Base-by-base conservation (phyloP, 192 early-diverging fungal genomes). In the Haplosporangium gracile region DNA sequence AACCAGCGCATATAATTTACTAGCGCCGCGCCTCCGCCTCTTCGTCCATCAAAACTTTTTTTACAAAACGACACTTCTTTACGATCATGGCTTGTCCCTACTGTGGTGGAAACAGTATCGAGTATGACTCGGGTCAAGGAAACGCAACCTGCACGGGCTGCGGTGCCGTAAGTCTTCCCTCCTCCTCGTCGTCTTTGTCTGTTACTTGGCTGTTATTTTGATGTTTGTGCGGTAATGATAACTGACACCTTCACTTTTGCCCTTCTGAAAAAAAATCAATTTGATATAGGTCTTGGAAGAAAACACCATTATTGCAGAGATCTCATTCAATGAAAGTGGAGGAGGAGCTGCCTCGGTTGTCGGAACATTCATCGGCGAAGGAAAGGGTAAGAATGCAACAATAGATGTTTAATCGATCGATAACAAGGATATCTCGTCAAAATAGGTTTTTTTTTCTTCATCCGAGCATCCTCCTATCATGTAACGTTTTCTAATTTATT, bases 221-320 rank as follows among this genome's bases (percentile, higher is more conserved):
- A 42, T 20, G 69, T 7, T 22, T 80, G 20, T 5, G 39, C 9
- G 5, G 2, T 18, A 5, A n/a, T 42, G 34, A 32, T 42, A 70
- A 40, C 69, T 10, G 69, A 40, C 34, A 8, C 10, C 11, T 42
- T 22, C 5, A n/a, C 6, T 34, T 47, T 47, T 60, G 24, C 51
- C n/a, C 77, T 9, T n/a, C 4, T 51, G 7, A 5, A 49, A 45
- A 20, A 20, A 0, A 11, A 47, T 0, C 20, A 10, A 13, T 70
- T 34, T 68, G 38, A 4, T 20, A 4, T 20, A 97, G 93, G 97
- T 99, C 32, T 76, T 97, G 70, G 97, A 98, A 89, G 96, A 99
- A 82, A 97, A 97, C 88, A 92, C 92, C 49, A 98, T 99, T 70
- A 96, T 99, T 24, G 88, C 96, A 0, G 98, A 99, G 90, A 94